Evolutionary conservation across 192 early-diverging fungal genomes (phyloP).

Genomic region (Backusella mclennaniae): DNA sequence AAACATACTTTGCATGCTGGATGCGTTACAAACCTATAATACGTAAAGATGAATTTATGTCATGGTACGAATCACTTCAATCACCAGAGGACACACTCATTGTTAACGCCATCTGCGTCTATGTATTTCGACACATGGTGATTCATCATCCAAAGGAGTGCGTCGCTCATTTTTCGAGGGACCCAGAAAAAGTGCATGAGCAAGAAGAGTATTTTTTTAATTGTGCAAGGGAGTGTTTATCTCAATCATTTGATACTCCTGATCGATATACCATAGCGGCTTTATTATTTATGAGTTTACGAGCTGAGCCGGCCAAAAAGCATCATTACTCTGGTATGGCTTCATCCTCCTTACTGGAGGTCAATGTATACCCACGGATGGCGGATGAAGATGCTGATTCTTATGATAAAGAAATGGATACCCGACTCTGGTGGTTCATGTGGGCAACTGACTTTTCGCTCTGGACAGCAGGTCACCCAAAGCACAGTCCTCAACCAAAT

Average conservation of each 20-base stretch:
- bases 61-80: slow-evolving; percentile 15
- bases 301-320: slow-evolving; percentile 5
- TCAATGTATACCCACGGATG: slow-evolving; percentile 35
- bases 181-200: slow-evolving; percentile 26
- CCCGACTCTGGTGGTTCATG: slow-evolving; percentile 39
- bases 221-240: slow-evolving; percentile 28
- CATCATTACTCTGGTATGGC: slow-evolving; percentile 35
- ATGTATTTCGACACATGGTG: slow-evolving; percentile 26
- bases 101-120: slow-evolving; percentile 36
- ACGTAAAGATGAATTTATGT: slow-evolving; percentile 30
- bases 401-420: slow-evolving; percentile 37
- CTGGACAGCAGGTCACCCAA: slow-evolving; percentile 26
- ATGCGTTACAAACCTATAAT: slow-evolving; percentile 28
- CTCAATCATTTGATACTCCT: slow-evolving; percentile 34
- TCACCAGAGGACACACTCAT: slow-evolving; percentile 28
- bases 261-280: slow-evolving; percentile 31
- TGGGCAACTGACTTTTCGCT: slow-evolving; percentile 34
- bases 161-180: slow-evolving; percentile 9
- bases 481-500: slow-evolving; percentile 10
- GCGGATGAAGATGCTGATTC: slow-evolving; percentile 22
- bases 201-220: slow-evolving; percentile 36
- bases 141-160: slow-evolving; percentile 25
- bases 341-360: slow-evolving; percentile 19
- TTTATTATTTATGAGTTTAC: slow-evolving; percentile 21
- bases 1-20: slow-evolving; percentile 36